Conservation (phyloP, 139 green algal species). For the Chlorella sorokiniana region DNA sequence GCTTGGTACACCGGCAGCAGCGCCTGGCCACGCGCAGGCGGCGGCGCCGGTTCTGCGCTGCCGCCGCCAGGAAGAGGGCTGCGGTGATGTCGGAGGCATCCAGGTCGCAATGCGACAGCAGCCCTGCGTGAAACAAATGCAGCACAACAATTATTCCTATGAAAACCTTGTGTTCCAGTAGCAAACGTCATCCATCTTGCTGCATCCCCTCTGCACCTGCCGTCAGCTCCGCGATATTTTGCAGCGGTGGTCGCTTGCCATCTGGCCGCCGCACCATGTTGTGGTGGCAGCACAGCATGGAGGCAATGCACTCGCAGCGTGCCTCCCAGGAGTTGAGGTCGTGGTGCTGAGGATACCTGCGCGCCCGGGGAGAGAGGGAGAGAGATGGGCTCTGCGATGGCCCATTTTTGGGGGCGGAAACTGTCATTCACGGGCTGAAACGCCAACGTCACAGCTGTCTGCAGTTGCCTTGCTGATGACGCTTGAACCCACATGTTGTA, state of each 20-base stretch:
- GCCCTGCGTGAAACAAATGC: background rate
- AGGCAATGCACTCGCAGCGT: constrained; percentile 43
- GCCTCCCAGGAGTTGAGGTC: constrained; percentile 44
- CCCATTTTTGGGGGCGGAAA: no score
- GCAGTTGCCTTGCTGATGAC: no score
- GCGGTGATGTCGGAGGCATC: constrained; percentile 51
- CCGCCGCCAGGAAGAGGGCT: constrained; percentile 40
- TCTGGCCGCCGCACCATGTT: constrained; percentile 23
- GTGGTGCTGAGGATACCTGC: constrained; percentile 16
- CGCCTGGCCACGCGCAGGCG: constrained; percentile 45
- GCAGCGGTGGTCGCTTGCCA: constrained; percentile 44
- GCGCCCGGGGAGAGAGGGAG: background rate
- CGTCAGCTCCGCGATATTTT: constrained; percentile 51
- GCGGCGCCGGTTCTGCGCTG: constrained; percentile 47
- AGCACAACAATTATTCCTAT: background rate
- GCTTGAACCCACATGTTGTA: constrained; percentile 54
- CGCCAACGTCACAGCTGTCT: no score
- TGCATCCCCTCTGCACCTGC: background rate
- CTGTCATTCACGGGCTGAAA: no score
- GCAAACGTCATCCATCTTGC: background rate
- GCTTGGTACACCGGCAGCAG: constrained; percentile 40
- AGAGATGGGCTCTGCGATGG: background rate
- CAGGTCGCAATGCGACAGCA: constrained; percentile 48
- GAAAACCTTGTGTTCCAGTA: background rate
- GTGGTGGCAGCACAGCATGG: constrained; percentile 42